A percentile compares a stretch with the other conserved stretches of the same genome.
Evolutionary conservation across 2,329 filamentous ascomycete species (phyloP).

Genomic region (Epichloe scottii): DNA sequence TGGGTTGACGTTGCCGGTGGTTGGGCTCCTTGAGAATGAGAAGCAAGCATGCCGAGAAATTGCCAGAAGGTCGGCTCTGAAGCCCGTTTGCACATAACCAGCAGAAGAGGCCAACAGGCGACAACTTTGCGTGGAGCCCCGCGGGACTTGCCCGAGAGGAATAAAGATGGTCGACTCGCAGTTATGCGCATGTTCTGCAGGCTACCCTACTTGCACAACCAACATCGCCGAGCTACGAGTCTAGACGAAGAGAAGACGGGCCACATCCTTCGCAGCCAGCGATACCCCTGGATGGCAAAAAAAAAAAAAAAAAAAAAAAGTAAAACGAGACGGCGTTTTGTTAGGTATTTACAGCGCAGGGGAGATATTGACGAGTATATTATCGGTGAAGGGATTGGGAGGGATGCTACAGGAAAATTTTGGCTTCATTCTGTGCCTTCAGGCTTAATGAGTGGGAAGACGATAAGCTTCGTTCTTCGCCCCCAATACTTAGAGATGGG

Average conservation of each 20-base stretch:
- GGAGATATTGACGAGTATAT: conserved; percentile 4
- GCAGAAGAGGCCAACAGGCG: not conserved
- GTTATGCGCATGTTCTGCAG: not conserved
- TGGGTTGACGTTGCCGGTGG: conserved; percentile 97
- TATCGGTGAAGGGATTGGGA: conserved; percentile 5
- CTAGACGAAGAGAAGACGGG: not conserved
- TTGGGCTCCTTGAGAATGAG: conserved; percentile 49
- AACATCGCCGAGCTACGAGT: not conserved
- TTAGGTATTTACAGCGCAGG: conserved; percentile 6
- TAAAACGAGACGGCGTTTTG: conserved; percentile 7
- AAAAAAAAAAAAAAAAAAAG: not conserved
- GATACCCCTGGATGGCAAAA: conserved; percentile 3
- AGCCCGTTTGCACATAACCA: not conserved
- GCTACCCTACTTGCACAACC: not conserved
- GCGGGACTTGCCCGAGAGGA: not conserved
- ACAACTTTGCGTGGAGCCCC: not conserved
- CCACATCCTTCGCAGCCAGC: not conserved
- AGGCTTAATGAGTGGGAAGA: conserved; percentile 4
- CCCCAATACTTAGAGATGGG: conserved; percentile 9
- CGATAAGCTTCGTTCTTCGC: conserved; percentile 2
- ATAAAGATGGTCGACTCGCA: not conserved
- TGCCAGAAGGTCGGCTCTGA: not conserved
- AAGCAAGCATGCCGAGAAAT: not conserved
- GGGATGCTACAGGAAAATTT: conserved; percentile 6
- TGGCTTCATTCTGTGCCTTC: not conserved